Percentiles rank a stretch among this genome's conserved stretches.
These are phyloP conservation scores for Salix caprea DNA, from an alignment of 345 rosid species.

Conservation along the genomic window DNA sequence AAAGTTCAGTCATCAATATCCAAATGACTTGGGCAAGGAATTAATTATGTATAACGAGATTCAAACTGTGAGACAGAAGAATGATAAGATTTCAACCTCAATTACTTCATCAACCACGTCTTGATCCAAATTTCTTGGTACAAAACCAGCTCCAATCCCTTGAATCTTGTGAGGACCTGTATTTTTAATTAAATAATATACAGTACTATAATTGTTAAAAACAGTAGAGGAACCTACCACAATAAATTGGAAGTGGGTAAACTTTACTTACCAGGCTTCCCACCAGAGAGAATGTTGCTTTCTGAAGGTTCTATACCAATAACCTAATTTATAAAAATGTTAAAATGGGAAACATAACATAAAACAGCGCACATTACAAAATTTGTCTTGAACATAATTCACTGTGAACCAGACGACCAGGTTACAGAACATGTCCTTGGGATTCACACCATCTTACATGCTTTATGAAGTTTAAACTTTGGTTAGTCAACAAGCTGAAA, in stretches of 20 bases:
- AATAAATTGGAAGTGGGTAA: neutral
- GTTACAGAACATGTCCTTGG: neutral
- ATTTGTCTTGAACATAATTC: neutral
- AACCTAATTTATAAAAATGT: conserved; percentile 18
- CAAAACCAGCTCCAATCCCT: conserved; percentile 98
- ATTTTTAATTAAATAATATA: conserved; percentile 14
- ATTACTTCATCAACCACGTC: conserved; percentile 78
- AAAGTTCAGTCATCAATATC: neutral
- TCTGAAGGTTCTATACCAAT: conserved; percentile 31
- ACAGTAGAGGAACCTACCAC: neutral
- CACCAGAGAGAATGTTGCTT: conserved; percentile 33
- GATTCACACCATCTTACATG: conserved; percentile 1
- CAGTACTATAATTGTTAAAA: neutral
- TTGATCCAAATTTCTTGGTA: conserved; percentile 77
- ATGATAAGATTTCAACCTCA: conserved; percentile 39
- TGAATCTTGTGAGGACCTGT: conserved; percentile 99
- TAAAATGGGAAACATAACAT: neutral
- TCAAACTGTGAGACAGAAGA: conserved; percentile 8
- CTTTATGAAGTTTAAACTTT: conserved; percentile 4
- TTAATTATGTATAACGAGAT: neutral
- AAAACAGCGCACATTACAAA: neutral
- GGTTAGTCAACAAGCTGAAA: neutral
- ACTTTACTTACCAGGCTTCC: conserved; percentile 28
- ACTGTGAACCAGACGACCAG: too few relatives aligned
- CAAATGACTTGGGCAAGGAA: neutral